phyloP scores from a whole-genome alignment of 148 eudicot species.

The Gaultheria prostrata region DNA sequence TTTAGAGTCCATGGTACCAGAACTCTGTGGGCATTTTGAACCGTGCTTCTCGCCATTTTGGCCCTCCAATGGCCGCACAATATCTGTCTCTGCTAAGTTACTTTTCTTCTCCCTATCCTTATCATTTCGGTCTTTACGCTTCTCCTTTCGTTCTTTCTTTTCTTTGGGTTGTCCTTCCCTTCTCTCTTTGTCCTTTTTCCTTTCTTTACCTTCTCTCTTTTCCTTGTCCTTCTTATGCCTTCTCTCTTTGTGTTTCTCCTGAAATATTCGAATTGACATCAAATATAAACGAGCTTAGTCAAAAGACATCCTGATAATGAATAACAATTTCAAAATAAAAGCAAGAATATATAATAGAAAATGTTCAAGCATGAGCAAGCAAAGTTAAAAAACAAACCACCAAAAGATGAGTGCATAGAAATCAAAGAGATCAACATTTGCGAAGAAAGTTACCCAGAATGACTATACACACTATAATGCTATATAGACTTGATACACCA shows the following conservation, averaged over 20 bases:
- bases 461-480: neutral
- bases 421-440: neutral
- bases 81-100: constrained; percentile 25
- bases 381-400: neutral
- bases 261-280: constrained; percentile 9
- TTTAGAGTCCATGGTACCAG: constrained; percentile 19
- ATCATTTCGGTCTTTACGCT: constrained; percentile 37
- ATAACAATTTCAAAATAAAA: neutral
- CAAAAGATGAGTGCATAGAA: neutral
- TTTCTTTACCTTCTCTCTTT: constrained; percentile 33
- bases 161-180: constrained; percentile 21
- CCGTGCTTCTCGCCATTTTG: constrained; percentile 32
- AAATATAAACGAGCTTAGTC: neutral
- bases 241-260: constrained; percentile 37
- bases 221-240: constrained; percentile 33
- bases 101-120: constrained; percentile 30
- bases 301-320: neutral
- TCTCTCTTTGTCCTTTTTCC: constrained; percentile 29
- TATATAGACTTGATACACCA: neutral
- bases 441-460: neutral
- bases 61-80: constrained; percentile 17
- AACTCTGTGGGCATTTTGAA: constrained; percentile 27
- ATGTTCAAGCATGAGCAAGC: neutral
- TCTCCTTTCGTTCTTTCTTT: constrained; percentile 36
- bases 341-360: neutral